Percentiles rank a stretch among this genome's conserved stretches.
Conservation (phyloP, 2,329 filamentous ascomycete species). For the Hypoxylon sp. region DNA sequence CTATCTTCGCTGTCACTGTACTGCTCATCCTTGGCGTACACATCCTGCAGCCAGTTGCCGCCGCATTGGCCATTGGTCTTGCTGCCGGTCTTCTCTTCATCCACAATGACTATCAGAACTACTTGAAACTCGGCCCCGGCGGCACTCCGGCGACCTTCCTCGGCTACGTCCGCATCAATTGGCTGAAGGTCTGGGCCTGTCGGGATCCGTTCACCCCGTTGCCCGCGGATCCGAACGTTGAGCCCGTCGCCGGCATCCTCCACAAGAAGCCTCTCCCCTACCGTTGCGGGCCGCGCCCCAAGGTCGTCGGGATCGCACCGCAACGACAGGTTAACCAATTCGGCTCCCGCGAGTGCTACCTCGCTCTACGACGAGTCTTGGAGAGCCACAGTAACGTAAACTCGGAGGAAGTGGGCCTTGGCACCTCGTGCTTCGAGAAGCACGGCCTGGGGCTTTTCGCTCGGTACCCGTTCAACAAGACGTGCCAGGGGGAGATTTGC, state of each 20-base stretch:
- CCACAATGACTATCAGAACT: constrained; percentile 79
- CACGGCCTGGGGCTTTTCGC: constrained; percentile 82
- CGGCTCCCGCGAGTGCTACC: constrained; percentile 65
- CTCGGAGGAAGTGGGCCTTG: constrained; percentile 66
- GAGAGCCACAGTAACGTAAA: constrained; percentile 61
- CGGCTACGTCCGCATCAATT: constrained; percentile 80
- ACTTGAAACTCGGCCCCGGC: constrained; percentile 81
- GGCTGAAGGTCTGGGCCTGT: constrained; percentile 77
- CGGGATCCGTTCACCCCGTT: constrained; percentile 75
- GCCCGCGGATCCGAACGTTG: constrained; percentile 60
- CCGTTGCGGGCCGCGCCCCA: constrained; percentile 72
- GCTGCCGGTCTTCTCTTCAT: constrained; percentile 64
- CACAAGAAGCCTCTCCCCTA: constrained; percentile 64
- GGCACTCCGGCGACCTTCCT: constrained; percentile 79
- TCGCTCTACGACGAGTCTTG: constrained; percentile 65
- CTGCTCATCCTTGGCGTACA: constrained; percentile 65
- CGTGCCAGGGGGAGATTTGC: constrained; percentile 82
- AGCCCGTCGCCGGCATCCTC: constrained; percentile 71
- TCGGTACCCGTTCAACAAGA: constrained; percentile 72
- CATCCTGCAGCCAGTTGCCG: constrained; percentile 60
- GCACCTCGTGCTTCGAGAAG: constrained; percentile 83
- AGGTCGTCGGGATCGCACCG: constrained; percentile 80
- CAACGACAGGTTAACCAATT: constrained; percentile 82
- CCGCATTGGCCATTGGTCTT: constrained; percentile 63
- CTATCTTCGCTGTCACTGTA: constrained; percentile 60